A percentile compares a stretch with the other conserved stretches of the same genome.
These are phyloP conservation scores for Talaromyces sp. DNA, from an alignment of 2,329 filamentous ascomycete species.

Conservation along the genomic window DNA sequence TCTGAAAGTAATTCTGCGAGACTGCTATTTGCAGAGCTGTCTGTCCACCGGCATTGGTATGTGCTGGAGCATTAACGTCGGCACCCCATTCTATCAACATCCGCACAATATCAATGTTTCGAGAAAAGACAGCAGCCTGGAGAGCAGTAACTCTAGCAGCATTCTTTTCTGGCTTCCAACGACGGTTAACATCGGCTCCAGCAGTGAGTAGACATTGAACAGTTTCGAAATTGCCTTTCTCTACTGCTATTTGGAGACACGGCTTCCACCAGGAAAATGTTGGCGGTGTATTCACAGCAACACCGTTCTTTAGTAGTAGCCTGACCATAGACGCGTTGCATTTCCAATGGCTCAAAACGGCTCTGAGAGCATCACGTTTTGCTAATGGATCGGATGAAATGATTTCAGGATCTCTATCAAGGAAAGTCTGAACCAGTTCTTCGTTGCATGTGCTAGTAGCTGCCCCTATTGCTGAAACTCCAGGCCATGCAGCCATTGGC, in stretches of 20 bases:
- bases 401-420: constrained; percentile 15
- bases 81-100: constrained; percentile 17
- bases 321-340: constrained; percentile 26
- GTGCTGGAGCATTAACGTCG: constrained; percentile 14
- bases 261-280: constrained; percentile 8
- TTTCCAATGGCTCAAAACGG: constrained; percentile 2
- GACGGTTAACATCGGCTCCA: constrained; percentile 17
- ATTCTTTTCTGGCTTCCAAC: constrained; percentile 1
- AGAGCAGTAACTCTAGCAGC: constrained; percentile 14
- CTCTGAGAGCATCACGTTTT: constrained; percentile 8
- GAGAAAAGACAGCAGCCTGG: constrained; percentile 12
- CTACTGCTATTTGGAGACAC: constrained; percentile 14
- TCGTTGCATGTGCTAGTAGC: constrained; percentile 11
- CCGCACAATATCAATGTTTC: constrained; percentile 15
- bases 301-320: constrained; percentile 24
- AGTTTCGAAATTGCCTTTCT: constrained; percentile 14
- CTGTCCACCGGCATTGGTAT: constrained; percentile 3
- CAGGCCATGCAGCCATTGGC: neutral
- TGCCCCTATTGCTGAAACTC: constrained; percentile 15
- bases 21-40: constrained; percentile 17
- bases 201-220: constrained; percentile 15
- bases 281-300: constrained; percentile 7
- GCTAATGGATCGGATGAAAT: constrained; percentile 5
- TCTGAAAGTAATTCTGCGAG: constrained; percentile 13
- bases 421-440: constrained; percentile 15